These are phyloP conservation scores for Tetracladium maxilliforme DNA, from an alignment of 2,329 filamentous ascomycete species.

Conservation along the genomic window DNA sequence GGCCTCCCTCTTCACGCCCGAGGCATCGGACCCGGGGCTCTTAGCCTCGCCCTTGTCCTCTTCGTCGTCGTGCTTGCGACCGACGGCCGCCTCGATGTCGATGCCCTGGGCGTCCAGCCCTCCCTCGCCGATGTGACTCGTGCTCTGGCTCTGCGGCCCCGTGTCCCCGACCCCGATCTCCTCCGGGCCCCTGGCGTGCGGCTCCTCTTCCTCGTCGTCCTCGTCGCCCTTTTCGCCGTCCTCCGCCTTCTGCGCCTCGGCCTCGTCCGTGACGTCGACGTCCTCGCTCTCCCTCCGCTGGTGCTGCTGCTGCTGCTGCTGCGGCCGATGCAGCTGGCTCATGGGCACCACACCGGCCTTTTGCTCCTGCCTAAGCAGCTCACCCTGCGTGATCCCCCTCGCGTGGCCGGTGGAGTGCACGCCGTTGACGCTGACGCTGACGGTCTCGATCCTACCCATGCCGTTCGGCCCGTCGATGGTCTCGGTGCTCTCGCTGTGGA, in stretches of 20 bases:
- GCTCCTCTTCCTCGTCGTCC: constrained; percentile 46
- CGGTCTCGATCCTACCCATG: constrained; percentile 65
- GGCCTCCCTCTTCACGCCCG: constrained; percentile 19
- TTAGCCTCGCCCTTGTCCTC: constrained; percentile 14
- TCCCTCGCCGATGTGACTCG: constrained; percentile 19
- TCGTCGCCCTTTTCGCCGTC: constrained; percentile 20
- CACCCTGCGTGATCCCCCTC: constrained; percentile 61
- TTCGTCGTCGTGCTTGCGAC: constrained; percentile 25
- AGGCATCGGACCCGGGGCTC: constrained; percentile 36
- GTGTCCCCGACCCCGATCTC: constrained; percentile 78
- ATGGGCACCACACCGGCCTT: constrained; percentile 65
- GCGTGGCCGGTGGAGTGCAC: constrained; percentile 35
- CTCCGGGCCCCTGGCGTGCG: constrained; percentile 73
- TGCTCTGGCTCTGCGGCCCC: constrained; percentile 46
- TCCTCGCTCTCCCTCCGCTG: constrained; percentile 32
- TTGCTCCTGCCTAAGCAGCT: constrained; percentile 76
- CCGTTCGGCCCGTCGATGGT: constrained; percentile 73
- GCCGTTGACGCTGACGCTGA: constrained; percentile 61
- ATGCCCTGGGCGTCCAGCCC: constrained; percentile 37
- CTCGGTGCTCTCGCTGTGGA: constrained; percentile 62
- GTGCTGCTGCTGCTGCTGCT: too few species aligned
- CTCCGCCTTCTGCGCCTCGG: constrained; percentile 13
- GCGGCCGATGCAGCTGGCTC: constrained; percentile 30
- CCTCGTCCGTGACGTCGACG: constrained; percentile 55
- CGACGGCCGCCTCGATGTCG: constrained; percentile 46